Base-by-base conservation (phyloP, 2,329 filamentous ascomycete species). In the Coniochaeta sp. region DNA sequence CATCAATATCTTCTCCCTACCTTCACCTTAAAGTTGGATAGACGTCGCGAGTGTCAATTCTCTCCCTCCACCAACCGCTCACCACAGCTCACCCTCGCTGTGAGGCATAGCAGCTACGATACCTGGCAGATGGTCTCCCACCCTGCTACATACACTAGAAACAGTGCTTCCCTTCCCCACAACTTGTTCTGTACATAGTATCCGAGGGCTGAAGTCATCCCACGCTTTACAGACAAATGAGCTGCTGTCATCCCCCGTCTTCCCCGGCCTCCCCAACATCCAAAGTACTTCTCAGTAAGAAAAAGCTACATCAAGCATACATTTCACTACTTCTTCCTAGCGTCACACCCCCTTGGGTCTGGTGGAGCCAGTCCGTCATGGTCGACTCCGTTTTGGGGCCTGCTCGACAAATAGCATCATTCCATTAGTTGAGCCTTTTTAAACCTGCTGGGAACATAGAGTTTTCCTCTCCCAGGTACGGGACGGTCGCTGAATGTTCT, bases 331-430 rank as follows among this genome's bases (percentile, higher is more conserved):
- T 58, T 58, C 16, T 61, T 14, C 55, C 58, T 57, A 59, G 22
- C 59, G 57, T 44, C 64, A 63, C 63, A 66, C 64, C 22, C 65
- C 65, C 63, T 62, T 61, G 60, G 57, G 60, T 31, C 38, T 26
- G 26, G 61, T 59, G 59, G 61, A 64, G 65, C 63, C 62, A 57
- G 57, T 62, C 64, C 63, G 63, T 65, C 66, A 64, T 65, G 60
- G 47, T 52, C 22, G 43, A 52, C 62, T 57, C 61, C 56, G 59
- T 38, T 56, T 26, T 43, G 59, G 47, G 59, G 55, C 55, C 55
- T 28, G 59, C 26, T 61, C 47, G 57, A 63, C 58, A 66, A 68
- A 68, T 68, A 58, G 63, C 65, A 61, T 61, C 31, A 58, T 57
- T 62, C 58, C 62, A 36, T 61, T 59, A 60, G 64, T 66, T 40